A percentile compares a stretch with the other conserved stretches of the same genome.
These are phyloP conservation scores for Eimeria praecox DNA, from an alignment of 169 alveolate genomes.

Conservation along the genomic window DNA sequence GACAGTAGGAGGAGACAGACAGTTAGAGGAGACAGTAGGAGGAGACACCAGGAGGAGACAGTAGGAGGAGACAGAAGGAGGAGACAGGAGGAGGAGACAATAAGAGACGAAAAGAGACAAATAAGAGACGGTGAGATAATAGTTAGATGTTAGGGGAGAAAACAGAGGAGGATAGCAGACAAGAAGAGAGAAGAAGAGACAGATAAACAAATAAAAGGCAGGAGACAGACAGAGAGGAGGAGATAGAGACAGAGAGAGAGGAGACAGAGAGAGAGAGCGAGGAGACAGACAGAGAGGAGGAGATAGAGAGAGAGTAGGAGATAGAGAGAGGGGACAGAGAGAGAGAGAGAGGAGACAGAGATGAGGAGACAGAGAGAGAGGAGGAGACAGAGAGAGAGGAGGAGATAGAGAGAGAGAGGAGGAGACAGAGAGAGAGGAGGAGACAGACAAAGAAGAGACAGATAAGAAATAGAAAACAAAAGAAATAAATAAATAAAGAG, in stretches of 20 bases:
- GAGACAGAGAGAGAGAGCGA: background rate
- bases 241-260: background rate
- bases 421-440: no score
- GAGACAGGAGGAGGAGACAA: background rate
- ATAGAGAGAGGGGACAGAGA: background rate
- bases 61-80: constrained; percentile 6
- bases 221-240: background rate
- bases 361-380: background rate
- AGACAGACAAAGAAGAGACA: background rate
- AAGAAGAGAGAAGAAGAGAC: background rate
- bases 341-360: background rate
- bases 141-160: no score
- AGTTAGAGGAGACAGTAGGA: no score
- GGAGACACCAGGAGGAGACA: constrained; percentile 2
- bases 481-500: background rate
- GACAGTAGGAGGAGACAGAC: no score
- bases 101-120: no score
- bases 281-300: no score
- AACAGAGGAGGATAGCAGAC: background rate
- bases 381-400: background rate
- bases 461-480: background rate
- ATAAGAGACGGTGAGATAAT: no score
- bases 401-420: background rate
- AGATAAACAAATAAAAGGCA: background rate
- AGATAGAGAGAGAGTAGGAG: no score